Evolutionary conservation across 805 yeast species (phyloP).

Genomic region (Metschnikowia baotianmanensis): DNA sequence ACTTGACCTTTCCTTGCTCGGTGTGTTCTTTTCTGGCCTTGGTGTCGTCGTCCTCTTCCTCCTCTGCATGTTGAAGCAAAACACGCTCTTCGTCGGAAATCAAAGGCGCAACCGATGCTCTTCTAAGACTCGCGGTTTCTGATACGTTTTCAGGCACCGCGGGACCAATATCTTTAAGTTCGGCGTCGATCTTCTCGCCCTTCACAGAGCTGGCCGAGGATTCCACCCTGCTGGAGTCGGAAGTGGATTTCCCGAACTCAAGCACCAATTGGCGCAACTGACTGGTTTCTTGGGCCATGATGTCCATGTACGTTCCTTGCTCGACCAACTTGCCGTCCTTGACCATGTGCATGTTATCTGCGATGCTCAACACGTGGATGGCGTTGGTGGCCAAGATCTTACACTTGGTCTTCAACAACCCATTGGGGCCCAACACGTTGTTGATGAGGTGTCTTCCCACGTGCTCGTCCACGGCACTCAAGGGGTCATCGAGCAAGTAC

Average conservation of each 20-base stretch:
- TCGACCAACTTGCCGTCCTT: slow-evolving; percentile 67
- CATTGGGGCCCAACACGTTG: slow-evolving; percentile 78
- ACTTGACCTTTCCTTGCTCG: slow-evolving; percentile 91
- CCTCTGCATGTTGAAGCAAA: slow-evolving; percentile 31
- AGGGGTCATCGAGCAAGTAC: slow-evolving; percentile 84
- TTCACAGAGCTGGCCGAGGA: slow-evolving; percentile 21
- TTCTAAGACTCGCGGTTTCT: slow-evolving; percentile 44
- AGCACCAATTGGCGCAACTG: slow-evolving; percentile 52
- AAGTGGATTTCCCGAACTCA: slow-evolving; percentile 58
- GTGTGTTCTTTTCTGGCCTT: slow-evolving; percentile 66
- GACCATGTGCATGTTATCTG: slow-evolving; percentile 67
- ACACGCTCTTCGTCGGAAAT: slow-evolving; percentile 35
- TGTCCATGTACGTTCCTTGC: slow-evolving; percentile 58
- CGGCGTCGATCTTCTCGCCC: slow-evolving; percentile 20
- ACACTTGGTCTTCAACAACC: slow-evolving; percentile 71
- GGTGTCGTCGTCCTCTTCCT: slow-evolving; percentile 36
- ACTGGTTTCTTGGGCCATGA: slow-evolving; percentile 45
- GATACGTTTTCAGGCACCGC: slow-evolving; percentile 26
- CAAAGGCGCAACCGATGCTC: slow-evolving; percentile 61
- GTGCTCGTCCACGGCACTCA: slow-evolving; percentile 97
- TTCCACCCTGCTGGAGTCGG: slow-evolving; percentile 13
- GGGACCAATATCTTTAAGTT: slow-evolving; percentile 13
- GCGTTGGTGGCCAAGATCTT: slow-evolving; percentile 84
- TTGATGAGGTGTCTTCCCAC: slow-evolving; percentile 85
- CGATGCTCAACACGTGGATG: slow-evolving; percentile 74